Evolutionary conservation across 352 stramenopile genomes (phyloP), one percentile per base, ranked within the genome.

Genomic region (Blastocystis sp.): DNA sequence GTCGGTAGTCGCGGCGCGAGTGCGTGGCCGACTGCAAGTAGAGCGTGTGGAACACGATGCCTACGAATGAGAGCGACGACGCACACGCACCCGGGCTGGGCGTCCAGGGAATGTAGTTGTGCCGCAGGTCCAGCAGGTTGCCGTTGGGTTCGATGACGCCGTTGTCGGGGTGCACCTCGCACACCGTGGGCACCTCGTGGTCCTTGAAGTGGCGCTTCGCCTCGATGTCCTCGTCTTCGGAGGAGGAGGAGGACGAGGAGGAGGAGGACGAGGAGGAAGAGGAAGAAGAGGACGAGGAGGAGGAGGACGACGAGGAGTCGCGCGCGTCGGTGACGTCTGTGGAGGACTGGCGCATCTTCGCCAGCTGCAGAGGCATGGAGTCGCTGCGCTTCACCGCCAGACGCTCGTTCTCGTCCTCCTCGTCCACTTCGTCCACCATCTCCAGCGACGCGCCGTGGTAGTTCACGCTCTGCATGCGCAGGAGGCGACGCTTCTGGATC

Each of bases 401-500:
- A n/a, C n/a, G n/a, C n/a, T n/a, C n/a, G n/a, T n/a, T n/a, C n/a
- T n/a, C n/a, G n/a, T n/a, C n/a, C n/a, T 69, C 62, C 37, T 74
- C 63, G 35, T 39, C 29, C 31, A 50, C 63, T 41, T 74, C 63
- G 26, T 33, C 19, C 24, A 74, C 29, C n/a, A 31, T 39, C 35
- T 74, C 63, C 63, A 74, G 31, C 4, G 31, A 41, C 33, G 24
- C 24, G 1, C 26, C 21, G 9, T 37, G 63, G 19, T 26, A 26
- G 19, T 6, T 74, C 26, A 50, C n/a, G 63, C 63, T 74, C 29
- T 74, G 63, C 9, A 24, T 74, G 13, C 37, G 31, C 63, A 26
- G 24, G 26, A 74, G 35, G 26, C n/a, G 21, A 9, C 37, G 63
- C 0, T 24, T 50, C 29, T 88, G 88, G 78, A 92, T 91, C 21